Evolutionary conservation across 352 stramenopile species (phyloP).

Genomic region (Globisporangium uncinulatum): DNA sequence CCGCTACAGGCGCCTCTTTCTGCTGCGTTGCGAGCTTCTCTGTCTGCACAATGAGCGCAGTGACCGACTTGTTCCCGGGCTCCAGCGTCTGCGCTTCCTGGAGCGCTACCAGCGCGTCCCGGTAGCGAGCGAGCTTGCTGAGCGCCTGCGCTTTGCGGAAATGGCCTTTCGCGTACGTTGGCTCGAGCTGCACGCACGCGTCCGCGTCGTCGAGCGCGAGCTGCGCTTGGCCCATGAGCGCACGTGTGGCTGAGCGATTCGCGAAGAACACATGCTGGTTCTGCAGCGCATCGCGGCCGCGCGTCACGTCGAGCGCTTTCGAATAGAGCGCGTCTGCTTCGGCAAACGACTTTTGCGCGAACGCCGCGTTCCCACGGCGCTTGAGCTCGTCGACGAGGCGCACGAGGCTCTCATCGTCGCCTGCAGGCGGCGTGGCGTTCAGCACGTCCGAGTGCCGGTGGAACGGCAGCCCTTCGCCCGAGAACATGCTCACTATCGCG

Average conservation of each 20-base stretch:
- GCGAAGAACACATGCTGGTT: constrained; percentile 85
- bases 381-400: constrained; percentile 85
- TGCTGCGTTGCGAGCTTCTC: constrained; percentile 57
- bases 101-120: constrained; percentile 56
- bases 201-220: constrained; percentile 67
- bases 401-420: constrained; percentile 39
- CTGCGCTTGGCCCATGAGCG: constrained; percentile 68
- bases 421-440: constrained; percentile 31
- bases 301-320: constrained; percentile 89
- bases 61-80: constrained; percentile 66
- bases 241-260: constrained; percentile 85
- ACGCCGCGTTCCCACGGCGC: constrained; percentile 82
- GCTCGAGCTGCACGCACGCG: constrained; percentile 48
- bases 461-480: constrained; percentile 56
- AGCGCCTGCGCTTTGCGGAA: constrained; percentile 83
- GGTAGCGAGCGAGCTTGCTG: constrained; percentile 59
- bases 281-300: constrained; percentile 27
- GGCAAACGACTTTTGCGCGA: constrained; percentile 78
- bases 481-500: constrained; percentile 39
- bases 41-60: constrained; percentile 54
- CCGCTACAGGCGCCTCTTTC: constrained; percentile 24
- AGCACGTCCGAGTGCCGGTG: constrained; percentile 80
- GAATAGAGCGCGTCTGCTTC: constrained; percentile 96
- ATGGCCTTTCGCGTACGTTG: constrained; percentile 73
- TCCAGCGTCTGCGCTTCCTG: constrained; percentile 60